Evolutionary conservation across 2,329 filamentous ascomycete species (phyloP).

Genomic region (Cytospora piceicola): DNA sequence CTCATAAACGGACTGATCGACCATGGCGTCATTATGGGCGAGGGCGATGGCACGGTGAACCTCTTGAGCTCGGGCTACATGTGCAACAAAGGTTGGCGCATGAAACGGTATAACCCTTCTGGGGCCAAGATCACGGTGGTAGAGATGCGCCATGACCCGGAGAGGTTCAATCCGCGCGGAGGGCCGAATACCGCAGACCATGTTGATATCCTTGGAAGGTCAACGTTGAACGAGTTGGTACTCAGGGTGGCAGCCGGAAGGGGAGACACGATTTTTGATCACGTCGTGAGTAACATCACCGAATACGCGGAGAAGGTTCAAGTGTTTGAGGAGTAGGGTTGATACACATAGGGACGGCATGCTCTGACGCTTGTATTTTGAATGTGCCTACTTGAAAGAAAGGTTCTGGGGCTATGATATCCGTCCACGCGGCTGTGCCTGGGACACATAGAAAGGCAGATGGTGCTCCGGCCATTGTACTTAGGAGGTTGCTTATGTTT

Average conservation of each 20-base stretch:
- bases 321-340: constrained; percentile 68
- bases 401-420: constrained; percentile 2
- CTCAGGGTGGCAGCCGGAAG: constrained; percentile 83
- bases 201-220: constrained; percentile 90
- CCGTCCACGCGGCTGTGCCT: background rate
- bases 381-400: background rate
- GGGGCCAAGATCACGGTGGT: constrained; percentile 79
- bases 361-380: background rate
- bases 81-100: constrained; percentile 93
- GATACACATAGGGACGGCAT: background rate
- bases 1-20: constrained; percentile 67
- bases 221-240: constrained; percentile 88
- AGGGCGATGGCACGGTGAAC: constrained; percentile 95
- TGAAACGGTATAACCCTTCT: constrained; percentile 91
- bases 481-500: constrained; percentile 4
- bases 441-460: constrained; percentile 3
- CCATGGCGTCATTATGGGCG: constrained; percentile 91
- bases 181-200: constrained; percentile 80
- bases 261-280: constrained; percentile 77
- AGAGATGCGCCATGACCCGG: constrained; percentile 97
- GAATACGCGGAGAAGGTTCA: constrained; percentile 84
- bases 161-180: constrained; percentile 82
- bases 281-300: constrained; percentile 77
- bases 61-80: constrained; percentile 93
- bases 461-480: background rate